Conservation (phyloP, 2,329 filamentous ascomycete genomes). For the Tolypocladium tundrense region DNA sequence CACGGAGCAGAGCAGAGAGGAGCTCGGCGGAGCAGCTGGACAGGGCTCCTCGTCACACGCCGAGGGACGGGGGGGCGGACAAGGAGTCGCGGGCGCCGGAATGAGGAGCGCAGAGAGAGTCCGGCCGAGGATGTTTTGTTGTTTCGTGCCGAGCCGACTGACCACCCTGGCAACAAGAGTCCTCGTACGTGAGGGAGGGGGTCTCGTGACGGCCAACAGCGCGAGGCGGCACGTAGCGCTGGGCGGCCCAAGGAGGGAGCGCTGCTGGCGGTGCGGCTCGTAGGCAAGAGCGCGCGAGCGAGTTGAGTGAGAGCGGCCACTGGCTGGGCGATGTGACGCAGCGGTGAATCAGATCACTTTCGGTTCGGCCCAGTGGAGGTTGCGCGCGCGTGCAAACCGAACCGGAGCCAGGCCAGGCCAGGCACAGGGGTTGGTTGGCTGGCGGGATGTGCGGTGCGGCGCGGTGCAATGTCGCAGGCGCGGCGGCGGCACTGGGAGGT, state of each 20-base stretch:
- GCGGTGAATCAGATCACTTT: background rate
- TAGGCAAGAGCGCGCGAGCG: background rate
- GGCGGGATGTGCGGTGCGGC: background rate
- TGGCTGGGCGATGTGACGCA: background rate
- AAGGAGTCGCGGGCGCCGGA: background rate
- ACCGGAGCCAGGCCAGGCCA: background rate
- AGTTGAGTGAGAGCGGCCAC: background rate
- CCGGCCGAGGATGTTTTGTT: background rate
- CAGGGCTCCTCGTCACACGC: background rate
- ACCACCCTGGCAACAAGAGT: background rate
- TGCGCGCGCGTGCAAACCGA: background rate
- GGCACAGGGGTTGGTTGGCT: background rate
- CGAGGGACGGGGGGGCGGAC: background rate
- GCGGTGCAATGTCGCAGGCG: background rate
- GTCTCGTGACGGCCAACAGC: background rate
- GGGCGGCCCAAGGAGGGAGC: background rate
- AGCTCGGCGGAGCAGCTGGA: background rate
- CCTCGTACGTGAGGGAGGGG: background rate
- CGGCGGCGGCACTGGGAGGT: background rate
- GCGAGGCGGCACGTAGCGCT: background rate
- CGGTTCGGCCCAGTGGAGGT: background rate
- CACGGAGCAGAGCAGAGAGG: background rate
- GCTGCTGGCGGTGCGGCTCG: background rate
- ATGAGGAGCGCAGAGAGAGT: background rate
- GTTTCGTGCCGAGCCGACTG: background rate